Percentiles rank a stretch among this genome's conserved stretches.
Evolutionary conservation across 768 basidiomycete species (phyloP).

Genomic region (Dacryopinax primogenitus): DNA sequence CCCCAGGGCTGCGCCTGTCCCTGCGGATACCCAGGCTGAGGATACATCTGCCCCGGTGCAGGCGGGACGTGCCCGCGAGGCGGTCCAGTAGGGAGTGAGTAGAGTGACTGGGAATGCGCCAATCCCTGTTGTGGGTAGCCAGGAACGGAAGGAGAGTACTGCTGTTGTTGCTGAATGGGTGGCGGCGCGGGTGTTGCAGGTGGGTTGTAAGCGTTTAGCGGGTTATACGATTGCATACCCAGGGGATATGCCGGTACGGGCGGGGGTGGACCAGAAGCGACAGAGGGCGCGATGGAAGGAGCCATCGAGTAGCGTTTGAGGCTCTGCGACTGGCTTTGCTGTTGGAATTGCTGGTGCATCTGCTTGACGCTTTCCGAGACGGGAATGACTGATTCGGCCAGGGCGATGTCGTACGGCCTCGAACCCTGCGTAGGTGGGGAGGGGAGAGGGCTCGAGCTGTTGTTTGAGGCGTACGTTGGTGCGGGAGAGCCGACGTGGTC

Average conservation of each 20-base stretch:
- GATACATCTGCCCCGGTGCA: neutral
- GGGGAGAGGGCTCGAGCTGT: neutral
- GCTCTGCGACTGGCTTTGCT: neutral
- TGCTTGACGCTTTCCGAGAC: neutral
- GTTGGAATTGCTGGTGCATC: neutral
- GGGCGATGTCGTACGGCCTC: slow-evolving; percentile 2
- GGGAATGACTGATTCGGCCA: neutral
- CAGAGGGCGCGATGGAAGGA: neutral
- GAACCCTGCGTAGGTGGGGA: neutral
- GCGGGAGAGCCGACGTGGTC: neutral
- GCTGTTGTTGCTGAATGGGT: neutral
- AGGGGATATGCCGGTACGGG: neutral
- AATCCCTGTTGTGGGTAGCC: neutral
- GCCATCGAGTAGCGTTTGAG: neutral
- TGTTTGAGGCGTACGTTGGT: neutral
- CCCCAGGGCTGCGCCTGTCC: neutral
- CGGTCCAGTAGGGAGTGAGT: neutral
- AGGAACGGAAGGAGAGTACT: neutral
- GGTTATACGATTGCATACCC: neutral
- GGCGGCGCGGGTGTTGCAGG: neutral
- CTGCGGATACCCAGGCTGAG: neutral
- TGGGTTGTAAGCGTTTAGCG: neutral
- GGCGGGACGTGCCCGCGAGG: neutral
- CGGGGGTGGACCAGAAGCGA: neutral
- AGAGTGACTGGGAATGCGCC: neutral